Evolutionary conservation across 176 grass and related monocot species (phyloP), one percentile per base, ranked within the genome.

Genomic region (Zea luxurians): DNA sequence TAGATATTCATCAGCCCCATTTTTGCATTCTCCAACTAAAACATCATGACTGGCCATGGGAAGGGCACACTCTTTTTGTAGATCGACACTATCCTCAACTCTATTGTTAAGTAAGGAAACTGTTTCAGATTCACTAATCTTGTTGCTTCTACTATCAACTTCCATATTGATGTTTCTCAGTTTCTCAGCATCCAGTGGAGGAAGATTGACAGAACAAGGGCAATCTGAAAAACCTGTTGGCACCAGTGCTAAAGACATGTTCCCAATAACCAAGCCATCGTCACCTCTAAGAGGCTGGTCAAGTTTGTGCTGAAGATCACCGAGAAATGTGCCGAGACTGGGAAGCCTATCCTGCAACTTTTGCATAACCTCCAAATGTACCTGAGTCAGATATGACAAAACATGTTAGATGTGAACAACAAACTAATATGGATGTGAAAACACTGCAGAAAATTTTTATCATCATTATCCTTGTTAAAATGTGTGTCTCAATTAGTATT

Each of bases 41-140:
- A 54, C 8, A 66, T 20, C 43, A 18, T 80, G 64, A 60, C 65
- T 13, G 48, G 21, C 64, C 17, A 7, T 50, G 72, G 21, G 66
- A 74, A 18, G 67, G 48, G 68, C 45, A 11, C 61, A 58, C 35
- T 66, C 64, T 37, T 86, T 86, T 68, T 62, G 59, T 48, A 75
- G 40, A 70, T 86, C 80, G 37, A 80, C 84, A 75, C 65, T 61
- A 49, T 67, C 62, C 41, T 89, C 62, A 78, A 43, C 64, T 76
- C 44, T 41, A 57, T 15, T 68, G 53, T 80, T 37, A 16, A 68
- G 62, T 53, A 35, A 75, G 48, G 70, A 12, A 75, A 50, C 27
- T 49, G 47, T 47, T 64, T 80, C 82, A 44, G n/a, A 68, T 74
- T 88, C 82, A 85, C 48, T 37, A 35, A 20, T 45, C 61, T 44